Base-by-base conservation (phyloP, 108 stramenopile species). In the Fistulifera solaris region DNA sequence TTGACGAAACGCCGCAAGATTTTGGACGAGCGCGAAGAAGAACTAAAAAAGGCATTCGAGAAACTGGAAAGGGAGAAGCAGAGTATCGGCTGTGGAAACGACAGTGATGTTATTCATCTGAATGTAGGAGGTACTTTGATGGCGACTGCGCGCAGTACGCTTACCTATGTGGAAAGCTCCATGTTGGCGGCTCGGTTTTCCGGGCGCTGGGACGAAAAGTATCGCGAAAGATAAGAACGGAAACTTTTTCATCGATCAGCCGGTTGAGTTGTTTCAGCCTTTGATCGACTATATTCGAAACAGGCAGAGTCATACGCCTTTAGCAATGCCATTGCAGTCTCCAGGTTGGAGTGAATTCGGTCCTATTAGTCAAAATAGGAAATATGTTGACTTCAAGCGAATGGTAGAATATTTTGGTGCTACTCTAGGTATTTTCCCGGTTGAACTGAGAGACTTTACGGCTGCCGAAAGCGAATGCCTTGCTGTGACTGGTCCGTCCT, bases 191-290 rank as follows among this genome's bases (percentile, higher is more conserved):
- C 27, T 6, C 11, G 11, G 28, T 53, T 53, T 13, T 31, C 26
- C 25, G 54, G 54, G 42, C 54, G 54, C 16, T 55, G 54, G 39
- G 54, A 55, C 16, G 54, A 55, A 17, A n/a, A 21, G 38, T 55
- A 10, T 40, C 8, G 5, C 39, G 6, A 55, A 44, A 14, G 7
- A 35, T 3, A 46, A 55, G 54, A 28, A 55, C 45, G 81, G 66
- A 13, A 76, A 74, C 40, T 76, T 78, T 52, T 82, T 78, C 54
- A 76, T 82, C 16, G 76, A 82, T 51, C 68, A 78, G 44, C 56
- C 66, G 1, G 54, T 70, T 26, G 61, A 69, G 21, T 38, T 76
- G 6, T 78, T 82, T 39, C 45, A 40, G 23, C 61, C 63, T 8
- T 58, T 82, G 69, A 64, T 82, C 16, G 57, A 78, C 48, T 77